Base-by-base conservation (phyloP, 2,329 filamentous ascomycete genomes). In the Monosporascus sp. region DNA sequence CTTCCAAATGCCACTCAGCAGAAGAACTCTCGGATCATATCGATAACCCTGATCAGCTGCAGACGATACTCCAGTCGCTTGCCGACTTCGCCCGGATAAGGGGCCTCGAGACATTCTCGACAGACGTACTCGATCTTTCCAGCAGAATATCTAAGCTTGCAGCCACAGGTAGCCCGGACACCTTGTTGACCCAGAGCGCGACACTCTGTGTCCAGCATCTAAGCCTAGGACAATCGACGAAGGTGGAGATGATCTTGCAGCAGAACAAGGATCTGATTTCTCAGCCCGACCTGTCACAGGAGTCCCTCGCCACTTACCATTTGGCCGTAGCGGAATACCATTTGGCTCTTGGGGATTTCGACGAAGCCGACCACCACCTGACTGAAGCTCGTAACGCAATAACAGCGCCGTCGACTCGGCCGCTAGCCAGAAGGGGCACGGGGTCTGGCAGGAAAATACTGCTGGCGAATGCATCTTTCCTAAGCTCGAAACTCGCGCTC, bases 311-410 rank as follows among this genome's bases (percentile, higher is more conserved):
- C 9, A 70, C 70, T 17, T 87, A 87, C 67, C 81, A 91, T 58
- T 72, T 96, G 7, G 82, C 85, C 0, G 84, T 86, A 56, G 85
- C 88, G 0, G 89, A 96, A 66, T 91, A 91, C 66, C 76, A 86
- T 27, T 74, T 92, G 19, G 80, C 81, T 1, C 79, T 86, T 14
- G 87, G 87, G 9, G 83, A 85, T 49, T 72, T 81, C 17, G 78
- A 85, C 9, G 84, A 87, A 69, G 87, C 82, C 51, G 72, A 70
- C 53, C 68, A 69, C 24, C 62, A 71, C 52, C 62, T 78, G 19
- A 59, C 65, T 44, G 71, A 72, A 54, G 75, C 76, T 37, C 74
- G 75, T 45, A 60, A 71, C 58, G 55, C 67, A 56, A 65, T 71
- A 58, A 60, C 65, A 67, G 55, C 63, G 49, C 48, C 58, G 20